Evolutionary conservation across 2,329 filamentous ascomycete species (phyloP).

Genomic region (Ophiosphaerella narmari): DNA sequence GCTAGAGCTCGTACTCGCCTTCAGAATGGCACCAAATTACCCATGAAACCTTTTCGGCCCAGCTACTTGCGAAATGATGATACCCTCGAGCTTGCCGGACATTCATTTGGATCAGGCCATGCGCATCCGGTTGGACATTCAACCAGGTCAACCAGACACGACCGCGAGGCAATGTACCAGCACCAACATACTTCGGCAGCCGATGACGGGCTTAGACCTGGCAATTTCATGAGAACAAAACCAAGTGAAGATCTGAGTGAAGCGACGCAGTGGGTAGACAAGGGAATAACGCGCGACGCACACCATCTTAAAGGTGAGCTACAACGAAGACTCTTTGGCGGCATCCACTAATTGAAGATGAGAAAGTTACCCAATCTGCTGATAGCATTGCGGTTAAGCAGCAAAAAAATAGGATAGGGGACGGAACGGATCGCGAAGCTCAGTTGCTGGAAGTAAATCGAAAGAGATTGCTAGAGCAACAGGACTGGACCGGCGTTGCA

Average conservation of each 20-base stretch:
- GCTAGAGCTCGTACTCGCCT: conserved; percentile 45
- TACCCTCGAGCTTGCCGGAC: conserved; percentile 4
- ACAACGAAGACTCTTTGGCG: too few species aligned
- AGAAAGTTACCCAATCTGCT: background rate
- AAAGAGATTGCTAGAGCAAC: conserved; percentile 34
- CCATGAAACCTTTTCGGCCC: conserved; percentile 26
- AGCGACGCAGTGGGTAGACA: too few species aligned
- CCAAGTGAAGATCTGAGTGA: too few species aligned
- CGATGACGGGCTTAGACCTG: background rate
- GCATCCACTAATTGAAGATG: too few species aligned
- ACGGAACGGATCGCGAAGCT: conserved; percentile 16
- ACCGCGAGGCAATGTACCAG: background rate
- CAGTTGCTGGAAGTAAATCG: conserved; percentile 33
- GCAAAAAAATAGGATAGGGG: conserved; percentile 8
- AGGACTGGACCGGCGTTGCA: conserved; percentile 43
- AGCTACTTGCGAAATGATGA: conserved; percentile 25
- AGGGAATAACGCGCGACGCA: too few species aligned
- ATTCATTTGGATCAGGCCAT: conserved; percentile 12
- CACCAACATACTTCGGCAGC: background rate
- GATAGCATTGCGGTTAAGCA: conserved; percentile 1
- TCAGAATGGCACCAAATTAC: conserved; percentile 23
- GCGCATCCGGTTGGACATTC: conserved; percentile 13
- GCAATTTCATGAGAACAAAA: too few species aligned
- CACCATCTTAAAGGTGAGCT: too few species aligned
- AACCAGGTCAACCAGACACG: conserved; percentile 6